Percentiles rank a stretch among this genome's conserved stretches.
These are phyloP conservation scores for Zygoascus tannicola DNA, from an alignment of 805 yeast genomes.

Conservation along the genomic window DNA sequence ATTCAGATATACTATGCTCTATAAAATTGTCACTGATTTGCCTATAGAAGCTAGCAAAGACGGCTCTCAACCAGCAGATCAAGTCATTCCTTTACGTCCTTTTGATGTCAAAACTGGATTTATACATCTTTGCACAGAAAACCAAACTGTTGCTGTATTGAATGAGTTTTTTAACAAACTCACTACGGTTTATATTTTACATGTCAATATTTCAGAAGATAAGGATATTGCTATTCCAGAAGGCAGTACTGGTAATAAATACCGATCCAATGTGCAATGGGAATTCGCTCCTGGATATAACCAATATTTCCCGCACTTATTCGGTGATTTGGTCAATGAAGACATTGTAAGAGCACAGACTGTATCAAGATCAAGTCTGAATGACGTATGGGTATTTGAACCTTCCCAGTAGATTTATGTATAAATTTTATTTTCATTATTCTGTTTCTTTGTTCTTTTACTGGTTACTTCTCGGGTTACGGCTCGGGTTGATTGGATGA, in stretches of 20 bases:
- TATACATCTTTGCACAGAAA: conserved; percentile 21
- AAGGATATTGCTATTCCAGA: conserved; percentile 11
- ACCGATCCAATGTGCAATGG: conserved; percentile 18
- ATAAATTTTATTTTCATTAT: too few relatives aligned
- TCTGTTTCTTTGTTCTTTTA: too few relatives aligned
- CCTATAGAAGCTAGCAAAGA: conserved; percentile 20
- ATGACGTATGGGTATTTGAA: neutral
- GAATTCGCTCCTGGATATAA: conserved; percentile 19
- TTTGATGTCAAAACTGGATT: conserved; percentile 23
- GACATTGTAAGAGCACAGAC: conserved; percentile 14
- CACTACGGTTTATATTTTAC: conserved; percentile 15
- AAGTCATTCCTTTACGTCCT: conserved; percentile 18
- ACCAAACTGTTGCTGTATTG: conserved; percentile 20
- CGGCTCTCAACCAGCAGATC: conserved; percentile 14
- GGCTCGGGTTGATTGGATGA: too few relatives aligned
- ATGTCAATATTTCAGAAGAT: conserved; percentile 17
- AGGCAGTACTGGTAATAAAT: conserved; percentile 20
- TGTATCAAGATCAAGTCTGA: neutral
- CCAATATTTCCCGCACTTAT: conserved; percentile 20
- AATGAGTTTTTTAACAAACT: conserved; percentile 14
- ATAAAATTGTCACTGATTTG: conserved; percentile 16
- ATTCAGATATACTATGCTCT: conserved; percentile 23
- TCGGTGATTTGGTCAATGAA: conserved; percentile 20
- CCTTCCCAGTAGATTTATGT: too few relatives aligned
- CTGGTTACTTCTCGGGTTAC: too few relatives aligned